A percentile compares a stretch with the other conserved stretches of the same genome.
Evolutionary conservation across 495 filamentous ascomycete species (phyloP).

Genomic region (Neurospora intermedia): DNA sequence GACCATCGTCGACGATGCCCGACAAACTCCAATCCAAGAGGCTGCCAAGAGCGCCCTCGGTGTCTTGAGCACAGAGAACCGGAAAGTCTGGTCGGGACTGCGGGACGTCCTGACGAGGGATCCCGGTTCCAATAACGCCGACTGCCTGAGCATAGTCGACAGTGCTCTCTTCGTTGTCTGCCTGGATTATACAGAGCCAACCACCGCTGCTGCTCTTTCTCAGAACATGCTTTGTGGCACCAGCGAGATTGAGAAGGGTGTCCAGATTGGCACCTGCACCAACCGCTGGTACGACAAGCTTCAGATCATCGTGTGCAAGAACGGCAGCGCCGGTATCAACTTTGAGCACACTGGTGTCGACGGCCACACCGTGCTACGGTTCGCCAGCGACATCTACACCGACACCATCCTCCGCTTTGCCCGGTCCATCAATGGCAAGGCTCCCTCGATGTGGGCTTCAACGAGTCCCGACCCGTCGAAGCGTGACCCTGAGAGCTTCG

Average conservation of each 20-base stretch:
- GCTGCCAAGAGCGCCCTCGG: conserved; percentile 89
- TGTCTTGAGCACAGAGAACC: conserved; percentile 91
- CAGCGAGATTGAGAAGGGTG: conserved; percentile 79
- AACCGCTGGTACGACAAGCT: conserved; percentile 99
- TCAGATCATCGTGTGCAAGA: conserved; percentile 98
- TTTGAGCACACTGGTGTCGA: conserved; percentile 98
- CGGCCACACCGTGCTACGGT: conserved; percentile 91
- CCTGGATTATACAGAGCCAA: conserved; percentile 82
- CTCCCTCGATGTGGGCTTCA: conserved; percentile 85
- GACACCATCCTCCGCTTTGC: conserved; percentile 97
- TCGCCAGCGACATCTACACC: conserved; percentile 93
- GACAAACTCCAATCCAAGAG: conserved; percentile 80
- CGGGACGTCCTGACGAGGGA: conserved; percentile 84
- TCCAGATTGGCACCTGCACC: conserved; percentile 94
- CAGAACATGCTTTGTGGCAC: conserved; percentile 98
- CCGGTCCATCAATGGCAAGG: conserved; percentile 88
- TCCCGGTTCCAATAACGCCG: conserved; percentile 81
- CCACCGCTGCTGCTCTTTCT: conserved; percentile 67
- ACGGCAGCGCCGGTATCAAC: conserved; percentile 95
- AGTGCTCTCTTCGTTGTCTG: conserved; percentile 88
- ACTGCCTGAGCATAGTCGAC: conserved; percentile 89
- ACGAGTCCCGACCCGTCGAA: conserved; percentile 86
- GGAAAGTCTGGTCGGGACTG: conserved; percentile 88
- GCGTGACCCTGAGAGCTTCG: conserved; percentile 86
- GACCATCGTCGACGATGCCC: conserved; percentile 83